These are phyloP conservation scores for Ramalina intermedia DNA, from an alignment of 495 filamentous ascomycete genomes.

Conservation along the genomic window DNA sequence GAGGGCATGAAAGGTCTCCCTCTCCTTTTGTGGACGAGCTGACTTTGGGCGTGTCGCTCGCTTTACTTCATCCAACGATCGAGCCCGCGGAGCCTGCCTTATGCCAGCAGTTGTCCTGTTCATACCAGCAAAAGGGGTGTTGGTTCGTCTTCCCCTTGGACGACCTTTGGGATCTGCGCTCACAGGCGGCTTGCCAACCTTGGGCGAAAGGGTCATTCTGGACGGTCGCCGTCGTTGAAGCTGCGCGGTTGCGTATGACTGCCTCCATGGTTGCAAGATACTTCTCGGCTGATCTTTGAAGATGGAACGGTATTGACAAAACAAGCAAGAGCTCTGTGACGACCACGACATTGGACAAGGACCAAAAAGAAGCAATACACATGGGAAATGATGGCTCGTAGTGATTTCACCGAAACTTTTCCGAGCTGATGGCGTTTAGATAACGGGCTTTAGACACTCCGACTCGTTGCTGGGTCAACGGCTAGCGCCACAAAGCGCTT, in stretches of 20 bases:
- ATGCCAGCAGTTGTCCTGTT: constrained; percentile 60
- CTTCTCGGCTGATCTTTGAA: constrained; percentile 3
- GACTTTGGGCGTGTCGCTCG: constrained; percentile 20
- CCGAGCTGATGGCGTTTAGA: too few species aligned
- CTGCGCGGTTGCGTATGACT: constrained; percentile 27
- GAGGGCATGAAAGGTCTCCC: constrained; percentile 60
- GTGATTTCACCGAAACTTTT: too few species aligned
- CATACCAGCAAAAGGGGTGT: constrained; percentile 62
- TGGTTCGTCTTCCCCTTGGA: constrained; percentile 10
- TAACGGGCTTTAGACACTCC: too few species aligned
- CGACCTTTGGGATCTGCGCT: constrained; percentile 24
- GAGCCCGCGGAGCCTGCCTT: constrained; percentile 23
- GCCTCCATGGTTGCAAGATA: constrained; percentile 20
- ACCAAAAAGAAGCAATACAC: neutral
- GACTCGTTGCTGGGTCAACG: constrained; percentile 5
- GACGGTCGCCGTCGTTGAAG: constrained; percentile 37
- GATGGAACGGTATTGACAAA: constrained; percentile 24
- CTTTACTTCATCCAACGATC: constrained; percentile 27
- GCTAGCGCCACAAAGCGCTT: neutral
- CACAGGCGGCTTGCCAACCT: constrained; percentile 41
- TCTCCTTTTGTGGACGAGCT: constrained; percentile 24
- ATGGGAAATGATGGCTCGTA: neutral
- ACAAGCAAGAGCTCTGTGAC: constrained; percentile 14
- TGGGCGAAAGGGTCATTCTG: constrained; percentile 67
- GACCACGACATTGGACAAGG: constrained; percentile 3